A percentile compares a stretch with the other conserved stretches of the same genome.
phyloP scores from a whole-genome alignment of 106 monocot genomes.

The Dioscorea zingiberensis region DNA sequence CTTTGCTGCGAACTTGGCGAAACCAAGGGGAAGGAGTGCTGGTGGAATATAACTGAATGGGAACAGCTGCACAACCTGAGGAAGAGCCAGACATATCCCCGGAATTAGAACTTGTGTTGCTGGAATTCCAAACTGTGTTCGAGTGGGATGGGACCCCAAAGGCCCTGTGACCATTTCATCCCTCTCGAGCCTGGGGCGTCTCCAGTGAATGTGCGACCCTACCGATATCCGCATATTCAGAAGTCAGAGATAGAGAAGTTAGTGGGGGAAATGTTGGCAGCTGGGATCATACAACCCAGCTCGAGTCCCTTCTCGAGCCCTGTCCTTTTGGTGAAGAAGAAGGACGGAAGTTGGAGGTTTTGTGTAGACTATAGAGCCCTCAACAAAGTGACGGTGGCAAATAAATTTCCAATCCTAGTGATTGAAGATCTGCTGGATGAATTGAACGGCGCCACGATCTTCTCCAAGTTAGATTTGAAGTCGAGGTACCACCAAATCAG shows the following conservation, averaged over 20 bases:
- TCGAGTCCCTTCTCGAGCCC: neutral
- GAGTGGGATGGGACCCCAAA: too few species aligned
- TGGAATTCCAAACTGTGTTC: neutral
- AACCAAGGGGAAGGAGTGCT: too few species aligned
- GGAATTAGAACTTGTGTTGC: neutral
- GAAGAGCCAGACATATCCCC: neutral
- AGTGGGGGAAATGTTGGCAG: neutral
- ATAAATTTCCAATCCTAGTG: conserved; percentile 2
- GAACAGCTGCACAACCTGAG: too few species aligned
- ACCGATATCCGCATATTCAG: neutral
- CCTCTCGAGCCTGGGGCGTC: too few species aligned
- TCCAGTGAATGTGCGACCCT: neutral
- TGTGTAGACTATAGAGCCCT: conserved; percentile 5
- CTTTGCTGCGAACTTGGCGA: too few species aligned
- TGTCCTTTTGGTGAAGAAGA: conserved; percentile 1
- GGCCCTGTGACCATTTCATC: neutral
- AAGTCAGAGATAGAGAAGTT: neutral
- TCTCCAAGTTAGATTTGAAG: conserved; percentile 2
- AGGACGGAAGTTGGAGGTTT: conserved; percentile 1
- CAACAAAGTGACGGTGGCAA: neutral
- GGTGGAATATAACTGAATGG: too few species aligned
- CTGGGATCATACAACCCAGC: neutral
- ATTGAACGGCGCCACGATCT: neutral
- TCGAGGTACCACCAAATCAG: conserved; percentile 1
- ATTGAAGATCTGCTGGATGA: conserved; percentile 8